phyloP scores from a whole-genome alignment of 2,329 filamentous ascomycete genomes.

The Claviceps digitariae region DNA sequence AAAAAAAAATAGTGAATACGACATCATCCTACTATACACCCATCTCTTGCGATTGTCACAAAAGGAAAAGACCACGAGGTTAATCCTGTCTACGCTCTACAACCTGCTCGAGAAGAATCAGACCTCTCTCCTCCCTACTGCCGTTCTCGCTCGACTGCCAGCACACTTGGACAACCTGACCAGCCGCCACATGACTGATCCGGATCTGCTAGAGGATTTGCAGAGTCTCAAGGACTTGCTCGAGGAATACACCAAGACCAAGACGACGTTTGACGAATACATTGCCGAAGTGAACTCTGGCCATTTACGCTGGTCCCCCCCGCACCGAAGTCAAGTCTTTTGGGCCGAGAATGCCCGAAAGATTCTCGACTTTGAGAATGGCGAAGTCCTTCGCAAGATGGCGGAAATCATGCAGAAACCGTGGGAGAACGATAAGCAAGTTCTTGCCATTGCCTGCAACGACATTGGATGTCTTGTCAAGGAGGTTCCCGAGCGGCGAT shows the following conservation, averaged over 20 bases:
- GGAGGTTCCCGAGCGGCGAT: conserved; percentile 74
- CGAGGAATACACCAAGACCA: conserved; percentile 55
- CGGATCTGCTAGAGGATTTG: conserved; percentile 50
- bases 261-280: conserved; percentile 78
- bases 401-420: conserved; percentile 66
- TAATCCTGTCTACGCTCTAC: conserved; percentile 77
- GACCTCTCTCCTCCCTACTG: conserved; percentile 66
- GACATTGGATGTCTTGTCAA: conserved; percentile 82
- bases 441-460: conserved; percentile 84
- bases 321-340: conserved; percentile 74
- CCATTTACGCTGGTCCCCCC: conserved; percentile 84
- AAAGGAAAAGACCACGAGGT: conserved; percentile 93
- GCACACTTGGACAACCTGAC: conserved; percentile 48
- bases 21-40: conserved; percentile 84
- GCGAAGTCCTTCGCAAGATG: conserved; percentile 63
- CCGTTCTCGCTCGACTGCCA: conserved; percentile 73
- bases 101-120: conserved; percentile 65
- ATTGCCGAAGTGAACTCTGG: conserved; percentile 74
- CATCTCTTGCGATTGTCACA: conserved; percentile 83
- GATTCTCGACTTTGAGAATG: conserved; percentile 73
- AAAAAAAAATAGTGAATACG: conserved; percentile 58
- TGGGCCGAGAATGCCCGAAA: conserved; percentile 84
- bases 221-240: conserved; percentile 47
- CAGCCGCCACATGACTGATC: conserved; percentile 49
- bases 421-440: conserved; percentile 74